Evolutionary conservation across 2,329 filamentous ascomycete genomes (phyloP).

Genomic region (Byssoonygena ceratinophila): DNA sequence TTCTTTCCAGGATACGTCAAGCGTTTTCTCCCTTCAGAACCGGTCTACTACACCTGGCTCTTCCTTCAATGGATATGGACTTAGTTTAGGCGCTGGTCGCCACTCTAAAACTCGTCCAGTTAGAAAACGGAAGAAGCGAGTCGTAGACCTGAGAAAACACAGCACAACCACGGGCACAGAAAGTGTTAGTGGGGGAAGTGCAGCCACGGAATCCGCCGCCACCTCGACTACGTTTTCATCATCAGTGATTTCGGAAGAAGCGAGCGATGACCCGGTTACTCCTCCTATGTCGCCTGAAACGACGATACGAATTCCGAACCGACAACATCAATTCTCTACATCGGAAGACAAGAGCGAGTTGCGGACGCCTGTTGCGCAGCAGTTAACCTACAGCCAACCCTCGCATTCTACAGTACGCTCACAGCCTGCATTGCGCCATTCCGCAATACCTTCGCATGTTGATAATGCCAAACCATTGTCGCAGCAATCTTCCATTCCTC

Average conservation of each 20-base stretch:
- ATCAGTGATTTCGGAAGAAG: constrained; percentile 50
- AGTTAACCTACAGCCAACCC: constrained; percentile 1
- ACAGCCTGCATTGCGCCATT: neutral
- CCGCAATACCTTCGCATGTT: neutral
- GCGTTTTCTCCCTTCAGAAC: constrained; percentile 55
- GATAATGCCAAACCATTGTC: neutral
- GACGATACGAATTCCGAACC: constrained; percentile 7
- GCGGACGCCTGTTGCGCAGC: neutral
- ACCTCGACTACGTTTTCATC: constrained; percentile 44
- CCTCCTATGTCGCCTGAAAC: constrained; percentile 41
- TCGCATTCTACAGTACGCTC: neutral
- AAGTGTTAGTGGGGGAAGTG: constrained; percentile 35
- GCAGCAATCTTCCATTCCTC: neutral
- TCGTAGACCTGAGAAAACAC: constrained; percentile 38
- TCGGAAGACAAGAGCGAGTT: constrained; percentile 8
- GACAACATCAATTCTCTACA: constrained; percentile 1
- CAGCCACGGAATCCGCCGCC: constrained; percentile 32
- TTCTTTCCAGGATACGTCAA: constrained; percentile 62
- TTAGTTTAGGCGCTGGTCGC: constrained; percentile 33
- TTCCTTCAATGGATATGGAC: constrained; percentile 31
- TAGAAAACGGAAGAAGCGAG: constrained; percentile 39
- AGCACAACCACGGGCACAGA: constrained; percentile 33
- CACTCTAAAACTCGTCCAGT: constrained; percentile 40
- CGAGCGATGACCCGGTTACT: constrained; percentile 45
- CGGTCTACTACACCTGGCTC: constrained; percentile 36